A percentile compares a stretch with the other conserved stretches of the same genome.
These are phyloP conservation scores for Urostyla sp. DNA, from an alignment of 73 alveolate species.

Conservation along the genomic window DNA sequence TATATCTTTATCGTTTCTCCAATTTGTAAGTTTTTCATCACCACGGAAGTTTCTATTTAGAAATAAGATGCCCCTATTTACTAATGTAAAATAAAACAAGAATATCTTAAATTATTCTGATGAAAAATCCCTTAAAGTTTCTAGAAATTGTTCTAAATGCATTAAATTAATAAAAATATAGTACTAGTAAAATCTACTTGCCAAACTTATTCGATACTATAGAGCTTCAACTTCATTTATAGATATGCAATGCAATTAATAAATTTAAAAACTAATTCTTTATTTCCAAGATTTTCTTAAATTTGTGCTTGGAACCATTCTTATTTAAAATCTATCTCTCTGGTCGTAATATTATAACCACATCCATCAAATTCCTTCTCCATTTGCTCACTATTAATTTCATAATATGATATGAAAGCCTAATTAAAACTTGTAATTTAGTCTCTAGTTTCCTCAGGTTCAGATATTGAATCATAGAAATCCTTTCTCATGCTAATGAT, in stretches of 20 bases:
- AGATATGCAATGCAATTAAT: constrained; percentile 1
- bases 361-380: constrained; percentile 30
- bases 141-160: not conserved
- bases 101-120: not conserved
- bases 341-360: not conserved
- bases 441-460: not conserved
- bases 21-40: constrained; percentile 8
- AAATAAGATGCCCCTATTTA: constrained; percentile 47
- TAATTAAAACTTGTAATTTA: not conserved
- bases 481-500: constrained; percentile 8
- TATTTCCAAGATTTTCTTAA: not conserved
- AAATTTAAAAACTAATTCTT: not conserved
- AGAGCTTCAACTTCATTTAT: constrained; percentile 33
- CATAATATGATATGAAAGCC: constrained; percentile 21
- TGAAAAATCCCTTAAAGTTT: not conserved
- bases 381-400: not conserved
- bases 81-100: constrained; percentile 19
- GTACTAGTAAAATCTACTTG: too few species aligned
- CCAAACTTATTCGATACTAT: not conserved
- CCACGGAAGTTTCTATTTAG: constrained; percentile 23
- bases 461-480: not conserved
- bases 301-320: not conserved
- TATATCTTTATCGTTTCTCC: constrained; percentile 40
- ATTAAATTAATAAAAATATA: not conserved
- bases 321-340: constrained; percentile 9